Evolutionary conservation across 352 stramenopile genomes (phyloP).

Genomic region (Globisporangium orthogonon): DNA sequence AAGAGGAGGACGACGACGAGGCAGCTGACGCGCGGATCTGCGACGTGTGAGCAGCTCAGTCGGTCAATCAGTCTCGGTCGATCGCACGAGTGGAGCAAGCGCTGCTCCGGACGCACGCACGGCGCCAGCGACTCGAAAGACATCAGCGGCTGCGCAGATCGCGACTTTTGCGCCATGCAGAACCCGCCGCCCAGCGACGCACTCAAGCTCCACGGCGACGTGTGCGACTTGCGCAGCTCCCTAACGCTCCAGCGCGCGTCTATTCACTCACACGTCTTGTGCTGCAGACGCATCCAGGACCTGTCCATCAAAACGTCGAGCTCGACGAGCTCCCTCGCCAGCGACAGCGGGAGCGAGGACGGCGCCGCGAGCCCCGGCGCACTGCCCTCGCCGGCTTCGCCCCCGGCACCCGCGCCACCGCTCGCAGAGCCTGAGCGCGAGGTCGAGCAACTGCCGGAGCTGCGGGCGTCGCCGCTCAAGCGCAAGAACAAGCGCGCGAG

Average conservation of each 20-base stretch:
- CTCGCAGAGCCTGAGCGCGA: background rate
- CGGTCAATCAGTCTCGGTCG: background rate
- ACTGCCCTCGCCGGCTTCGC: background rate
- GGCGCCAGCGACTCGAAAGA: no score
- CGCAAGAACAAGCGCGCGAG: slow-evolving; percentile 38
- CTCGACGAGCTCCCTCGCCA: background rate
- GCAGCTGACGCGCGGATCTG: background rate
- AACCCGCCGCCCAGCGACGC: background rate
- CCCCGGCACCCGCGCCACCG: background rate
- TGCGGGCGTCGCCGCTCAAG: slow-evolving; percentile 14
- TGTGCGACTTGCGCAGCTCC: no score
- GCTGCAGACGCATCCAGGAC: slow-evolving; percentile 25
- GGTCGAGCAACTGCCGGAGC: background rate
- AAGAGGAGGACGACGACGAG: no score
- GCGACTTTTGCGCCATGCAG: slow-evolving; percentile 1
- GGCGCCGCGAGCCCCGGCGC: background rate
- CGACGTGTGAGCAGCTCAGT: background rate
- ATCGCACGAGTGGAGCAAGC: background rate
- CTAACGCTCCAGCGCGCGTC: no score
- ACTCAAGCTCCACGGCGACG: background rate
- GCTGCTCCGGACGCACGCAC: background rate
- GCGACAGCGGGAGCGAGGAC: background rate
- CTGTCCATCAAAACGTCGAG: slow-evolving; percentile 19
- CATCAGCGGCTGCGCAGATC: background rate
- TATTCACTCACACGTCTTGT: no score